phyloP scores from a whole-genome alignment of 139 green algal genomes.

The Monoraphidium neglectum region DNA sequence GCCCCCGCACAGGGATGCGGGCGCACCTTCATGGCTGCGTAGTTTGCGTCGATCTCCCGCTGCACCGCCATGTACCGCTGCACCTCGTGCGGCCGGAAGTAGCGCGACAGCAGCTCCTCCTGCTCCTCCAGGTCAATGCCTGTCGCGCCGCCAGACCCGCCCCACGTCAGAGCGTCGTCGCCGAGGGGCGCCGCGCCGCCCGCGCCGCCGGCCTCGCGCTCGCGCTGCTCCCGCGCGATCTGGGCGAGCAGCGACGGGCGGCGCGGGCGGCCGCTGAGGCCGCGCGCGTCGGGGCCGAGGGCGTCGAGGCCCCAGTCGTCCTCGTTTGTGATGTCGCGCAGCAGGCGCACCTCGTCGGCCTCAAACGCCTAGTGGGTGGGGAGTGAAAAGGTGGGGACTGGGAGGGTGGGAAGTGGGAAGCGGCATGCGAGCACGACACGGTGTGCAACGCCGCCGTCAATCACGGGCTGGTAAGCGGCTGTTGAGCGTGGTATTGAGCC shows the following conservation, averaged over 20 bases:
- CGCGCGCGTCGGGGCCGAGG: background rate
- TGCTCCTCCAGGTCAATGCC: constrained; percentile 56
- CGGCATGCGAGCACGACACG: background rate
- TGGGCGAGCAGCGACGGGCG: background rate
- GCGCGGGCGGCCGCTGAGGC: background rate
- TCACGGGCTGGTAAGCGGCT: no score
- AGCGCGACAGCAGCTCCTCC: constrained; percentile 45
- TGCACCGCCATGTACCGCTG: constrained; percentile 59
- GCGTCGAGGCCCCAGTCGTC: constrained; percentile 32
- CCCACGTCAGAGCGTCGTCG: constrained; percentile 41
- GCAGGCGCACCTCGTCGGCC: background rate
- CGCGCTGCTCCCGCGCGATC: background rate
- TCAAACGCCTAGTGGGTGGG: background rate
- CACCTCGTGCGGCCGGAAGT: constrained; percentile 58
- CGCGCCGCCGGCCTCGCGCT: constrained; percentile 2
- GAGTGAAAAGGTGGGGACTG: no score
- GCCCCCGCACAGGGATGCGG: no score
- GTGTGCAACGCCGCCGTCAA: no score
- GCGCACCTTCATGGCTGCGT: constrained; percentile 33
- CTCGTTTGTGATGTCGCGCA: constrained; percentile 15
- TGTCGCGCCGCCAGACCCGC: constrained; percentile 36
- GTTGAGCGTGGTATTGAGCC: no score
- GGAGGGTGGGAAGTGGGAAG: no score
- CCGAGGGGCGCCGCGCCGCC: background rate
- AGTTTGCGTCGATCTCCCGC: constrained; percentile 40